Conservation (phyloP, 352 stramenopile genomes). For the Globisporangium irregulare region DNA sequence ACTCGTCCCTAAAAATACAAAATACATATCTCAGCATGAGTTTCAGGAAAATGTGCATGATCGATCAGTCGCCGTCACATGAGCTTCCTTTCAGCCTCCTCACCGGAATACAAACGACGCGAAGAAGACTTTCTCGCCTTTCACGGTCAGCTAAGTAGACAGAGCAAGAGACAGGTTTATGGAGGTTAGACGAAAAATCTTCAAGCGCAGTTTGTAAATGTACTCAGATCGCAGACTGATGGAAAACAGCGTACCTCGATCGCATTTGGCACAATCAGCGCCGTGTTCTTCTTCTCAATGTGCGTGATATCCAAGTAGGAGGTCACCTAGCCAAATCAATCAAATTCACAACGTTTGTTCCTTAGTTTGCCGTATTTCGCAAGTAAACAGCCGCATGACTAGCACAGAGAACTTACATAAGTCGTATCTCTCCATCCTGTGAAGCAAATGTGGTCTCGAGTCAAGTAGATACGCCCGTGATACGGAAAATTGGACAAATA, state of each 20-base stretch:
- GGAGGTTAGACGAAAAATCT: not conserved
- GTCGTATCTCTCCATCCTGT: conserved; percentile 78
- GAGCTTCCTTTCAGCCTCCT: not conserved
- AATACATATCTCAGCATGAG: conserved; percentile 8
- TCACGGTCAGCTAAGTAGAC: conserved; percentile 47
- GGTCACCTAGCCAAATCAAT: conserved; percentile 38
- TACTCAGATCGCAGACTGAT: not conserved
- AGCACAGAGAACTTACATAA: conserved; percentile 42
- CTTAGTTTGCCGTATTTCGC: not conserved
- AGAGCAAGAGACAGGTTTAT: not conserved
- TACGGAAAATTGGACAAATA: conserved; percentile 81
- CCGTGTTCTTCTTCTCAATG: conserved; percentile 86
- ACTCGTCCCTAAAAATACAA: conserved; percentile 62
- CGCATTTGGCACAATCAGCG: conserved; percentile 81
- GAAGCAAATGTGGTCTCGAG: conserved; percentile 73
- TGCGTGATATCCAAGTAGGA: conserved; percentile 65
- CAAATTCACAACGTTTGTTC: not conserved
- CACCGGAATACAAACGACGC: conserved; percentile 83
- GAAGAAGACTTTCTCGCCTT: conserved; percentile 75
- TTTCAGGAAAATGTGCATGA: not conserved
- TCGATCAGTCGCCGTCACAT: not conserved
- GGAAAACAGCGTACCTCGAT: conserved; percentile 54
- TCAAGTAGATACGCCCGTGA: conserved; percentile 79
- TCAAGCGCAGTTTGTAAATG: not conserved
- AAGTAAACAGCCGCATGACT: not conserved